Conservation (phyloP, 495 filamentous ascomycete species). For the Friedmanniomyces endolithicus region DNA sequence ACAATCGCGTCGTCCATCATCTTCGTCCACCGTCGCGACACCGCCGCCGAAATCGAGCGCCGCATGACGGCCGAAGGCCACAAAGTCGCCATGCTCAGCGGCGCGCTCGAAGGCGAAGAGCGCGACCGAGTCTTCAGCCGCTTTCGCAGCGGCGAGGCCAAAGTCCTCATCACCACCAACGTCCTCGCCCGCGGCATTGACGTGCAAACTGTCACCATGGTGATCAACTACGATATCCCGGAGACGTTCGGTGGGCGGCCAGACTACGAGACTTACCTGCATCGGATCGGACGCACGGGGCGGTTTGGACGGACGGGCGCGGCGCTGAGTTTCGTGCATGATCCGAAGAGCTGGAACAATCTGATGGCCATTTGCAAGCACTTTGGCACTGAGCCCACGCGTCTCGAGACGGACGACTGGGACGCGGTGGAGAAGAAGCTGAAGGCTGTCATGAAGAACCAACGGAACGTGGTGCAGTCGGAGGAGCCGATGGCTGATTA, state of each 20-base stretch:
- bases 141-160: slow-evolving; percentile 74
- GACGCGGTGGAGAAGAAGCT: slow-evolving; percentile 71
- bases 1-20: slow-evolving; percentile 96
- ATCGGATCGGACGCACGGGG: slow-evolving; percentile 94
- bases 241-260: slow-evolving; percentile 37
- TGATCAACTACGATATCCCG: slow-evolving; percentile 84
- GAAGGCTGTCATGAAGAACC: slow-evolving; percentile 62
- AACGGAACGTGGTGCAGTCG: slow-evolving; percentile 6
- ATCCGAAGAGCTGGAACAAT: slow-evolving; percentile 60
- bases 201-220: slow-evolving; percentile 90
- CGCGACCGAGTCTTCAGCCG: slow-evolving; percentile 77
- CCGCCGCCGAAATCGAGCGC: slow-evolving; percentile 66
- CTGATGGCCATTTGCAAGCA: slow-evolving; percentile 63
- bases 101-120: slow-evolving; percentile 67
- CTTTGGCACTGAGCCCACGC: slow-evolving; percentile 48
- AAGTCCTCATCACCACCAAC: slow-evolving; percentile 98
- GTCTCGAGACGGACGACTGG: slow-evolving; percentile 62
- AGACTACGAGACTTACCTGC: slow-evolving; percentile 89
- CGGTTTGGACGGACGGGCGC: slow-evolving; percentile 97
- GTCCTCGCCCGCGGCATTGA: slow-evolving; percentile 95
- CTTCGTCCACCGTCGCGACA: slow-evolving; percentile 79
- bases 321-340: slow-evolving; percentile 79
- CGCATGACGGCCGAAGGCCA: slow-evolving; percentile 84
- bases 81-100: slow-evolving; percentile 76
- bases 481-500: slow-evolving; percentile 13